Conservation (phyloP, 495 filamentous ascomycete species). For the Neurospora africana region DNA sequence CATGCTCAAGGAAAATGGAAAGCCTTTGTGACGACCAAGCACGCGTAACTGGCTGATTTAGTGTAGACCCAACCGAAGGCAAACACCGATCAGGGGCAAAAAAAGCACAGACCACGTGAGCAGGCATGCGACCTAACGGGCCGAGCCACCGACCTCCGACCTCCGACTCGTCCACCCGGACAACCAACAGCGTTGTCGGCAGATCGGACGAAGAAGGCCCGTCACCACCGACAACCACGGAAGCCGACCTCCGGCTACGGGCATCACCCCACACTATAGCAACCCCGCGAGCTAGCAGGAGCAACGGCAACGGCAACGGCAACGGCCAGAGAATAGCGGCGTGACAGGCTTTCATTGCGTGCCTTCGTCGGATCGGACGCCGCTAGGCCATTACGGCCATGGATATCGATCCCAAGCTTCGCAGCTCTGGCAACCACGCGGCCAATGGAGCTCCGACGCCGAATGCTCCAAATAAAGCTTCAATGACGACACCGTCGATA, state of each 20-base stretch:
- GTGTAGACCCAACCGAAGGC: no score
- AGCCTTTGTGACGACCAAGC: neutral
- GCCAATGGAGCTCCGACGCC: neutral
- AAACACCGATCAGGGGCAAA: neutral
- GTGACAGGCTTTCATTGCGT: neutral
- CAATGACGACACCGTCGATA: neutral
- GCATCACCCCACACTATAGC: neutral
- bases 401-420: neutral
- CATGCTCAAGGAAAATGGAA: neutral
- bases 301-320: neutral
- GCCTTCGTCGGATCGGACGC: neutral
- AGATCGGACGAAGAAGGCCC: conserved; percentile 12
- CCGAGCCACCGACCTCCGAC: no score
- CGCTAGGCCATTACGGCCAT: neutral
- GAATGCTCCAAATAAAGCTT: neutral
- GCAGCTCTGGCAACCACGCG: neutral
- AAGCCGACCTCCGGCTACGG: neutral
- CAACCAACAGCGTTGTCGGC: conserved; percentile 7
- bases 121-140: neutral
- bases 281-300: neutral
- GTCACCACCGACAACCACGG: conserved; percentile 6
- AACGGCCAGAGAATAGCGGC: conserved; percentile 4
- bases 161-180: conserved; percentile 5
- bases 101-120: neutral
- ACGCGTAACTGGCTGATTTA: neutral